phyloP scores from a whole-genome alignment of 2,329 filamentous ascomycete genomes.

The Xylariaceae sp. region DNA sequence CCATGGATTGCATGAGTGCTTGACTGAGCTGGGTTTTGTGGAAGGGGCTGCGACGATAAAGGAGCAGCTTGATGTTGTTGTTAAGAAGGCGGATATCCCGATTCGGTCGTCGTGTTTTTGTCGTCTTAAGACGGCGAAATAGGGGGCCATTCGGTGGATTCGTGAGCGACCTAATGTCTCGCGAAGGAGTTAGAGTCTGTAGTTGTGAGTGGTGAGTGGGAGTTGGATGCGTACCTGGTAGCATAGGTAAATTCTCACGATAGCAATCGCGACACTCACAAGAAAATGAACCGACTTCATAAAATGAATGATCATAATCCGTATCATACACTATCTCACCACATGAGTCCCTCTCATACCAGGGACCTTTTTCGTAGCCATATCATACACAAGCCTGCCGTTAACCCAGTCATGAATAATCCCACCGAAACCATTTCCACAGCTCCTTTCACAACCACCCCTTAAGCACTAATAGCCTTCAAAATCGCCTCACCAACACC shows the following conservation, averaged over 20 bases:
- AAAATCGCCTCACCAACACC: slow-evolving; percentile 48
- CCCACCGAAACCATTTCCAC: background rate
- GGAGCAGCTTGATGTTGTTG: slow-evolving; percentile 25
- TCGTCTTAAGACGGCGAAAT: slow-evolving; percentile 15
- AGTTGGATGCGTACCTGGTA: background rate
- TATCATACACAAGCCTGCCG: no score
- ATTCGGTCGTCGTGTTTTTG: slow-evolving; percentile 37
- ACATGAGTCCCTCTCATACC: no score
- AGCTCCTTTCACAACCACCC: background rate
- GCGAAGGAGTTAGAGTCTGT: background rate
- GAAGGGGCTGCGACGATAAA: slow-evolving; percentile 34
- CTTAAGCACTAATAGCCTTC: slow-evolving; percentile 37
- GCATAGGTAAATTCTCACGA: no score
- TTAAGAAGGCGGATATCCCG: slow-evolving; percentile 28
- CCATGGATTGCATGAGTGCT: slow-evolving; percentile 67
- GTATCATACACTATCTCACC: no score
- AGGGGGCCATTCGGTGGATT: no score
- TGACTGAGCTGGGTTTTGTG: slow-evolving; percentile 48
- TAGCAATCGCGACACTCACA: no score
- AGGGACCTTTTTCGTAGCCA: no score
- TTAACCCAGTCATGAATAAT: no score
- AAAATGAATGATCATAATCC: no score
- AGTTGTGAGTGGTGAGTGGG: background rate
- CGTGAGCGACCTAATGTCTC: no score
- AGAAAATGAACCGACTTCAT: no score